Base-by-base conservation (phyloP, 345 rosid genomes). In the Murraya koenigii region DNA sequence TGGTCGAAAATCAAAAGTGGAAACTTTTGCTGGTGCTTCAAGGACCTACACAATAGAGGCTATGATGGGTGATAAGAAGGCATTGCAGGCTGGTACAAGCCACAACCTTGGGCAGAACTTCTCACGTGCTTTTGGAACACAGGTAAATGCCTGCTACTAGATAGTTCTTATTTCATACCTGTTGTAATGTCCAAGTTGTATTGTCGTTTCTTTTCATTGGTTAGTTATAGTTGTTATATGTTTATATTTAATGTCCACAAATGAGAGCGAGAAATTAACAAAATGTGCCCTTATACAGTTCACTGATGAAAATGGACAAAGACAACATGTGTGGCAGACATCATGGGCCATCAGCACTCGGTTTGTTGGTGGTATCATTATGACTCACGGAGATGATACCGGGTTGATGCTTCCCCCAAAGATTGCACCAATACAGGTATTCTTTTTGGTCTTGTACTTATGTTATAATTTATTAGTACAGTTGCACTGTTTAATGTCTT, bases 31-130 rank as follows among this genome's bases (percentile, higher is more conserved):
- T 85, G 98, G 98, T 85, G 97, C 98, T 84, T 85, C 81, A 74
- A 88, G 82, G 85, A 96, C 97, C 19, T 92, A 91, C 77, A 96
- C 98, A 28, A 93, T 96, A 84, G 99, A 96, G 87, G 99, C 97
- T 85, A 93, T 96, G 99, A 96, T 96, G 98, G 99, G 98, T 78
- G 99, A 96, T 84, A 86, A 87, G 58, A 96, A 92, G 82, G 99
- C 98, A 59, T 85, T 92, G 83, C 98, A 92, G 76, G 95, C 99
- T 80, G 99, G 97, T 70, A 96, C 97, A 25, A 91, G 98, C 85
- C 98, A 96, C 86, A 92, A 91, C 83, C 90, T 93, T 77, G 97
- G 97, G 70, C 98, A 93, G 69, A 95, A 93, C 85, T 95, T 95
- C 81, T 93, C 97, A 75, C 89, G 86, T 81, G 95, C 98, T 55